phyloP scores from a whole-genome alignment of 768 basidiomycete genomes.

The Infundibulicybe gibba region DNA sequence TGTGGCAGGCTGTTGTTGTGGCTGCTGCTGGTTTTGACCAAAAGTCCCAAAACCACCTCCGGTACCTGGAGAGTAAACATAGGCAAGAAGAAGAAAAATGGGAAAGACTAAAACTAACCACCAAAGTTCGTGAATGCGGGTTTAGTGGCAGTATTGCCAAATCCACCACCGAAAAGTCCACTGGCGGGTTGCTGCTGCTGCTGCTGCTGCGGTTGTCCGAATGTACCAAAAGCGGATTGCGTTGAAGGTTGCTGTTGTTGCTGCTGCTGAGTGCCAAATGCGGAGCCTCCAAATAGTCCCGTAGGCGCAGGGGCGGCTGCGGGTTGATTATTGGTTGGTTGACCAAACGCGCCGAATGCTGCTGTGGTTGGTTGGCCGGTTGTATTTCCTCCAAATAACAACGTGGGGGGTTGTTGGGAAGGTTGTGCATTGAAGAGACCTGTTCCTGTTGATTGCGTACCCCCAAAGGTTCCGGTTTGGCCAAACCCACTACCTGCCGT shows the following conservation, averaged over 20 bases:
- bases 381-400: constrained; percentile 27
- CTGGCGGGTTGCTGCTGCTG: constrained; percentile 29
- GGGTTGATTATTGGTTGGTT: constrained; percentile 15
- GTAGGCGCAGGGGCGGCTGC: constrained; percentile 21
- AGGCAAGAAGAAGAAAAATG: neutral
- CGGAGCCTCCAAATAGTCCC: constrained; percentile 32
- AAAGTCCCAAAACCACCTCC: constrained; percentile 22
- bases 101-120: neutral
- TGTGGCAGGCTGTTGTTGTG: constrained; percentile 23
- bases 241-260: constrained; percentile 16
- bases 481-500: constrained; percentile 59
- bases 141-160: constrained; percentile 28
- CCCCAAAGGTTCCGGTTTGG: constrained; percentile 44
- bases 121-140: constrained; percentile 24
- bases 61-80: constrained; percentile 5
- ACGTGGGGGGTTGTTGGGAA: constrained; percentile 19
- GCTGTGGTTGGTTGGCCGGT: constrained; percentile 24
- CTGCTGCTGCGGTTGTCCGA: constrained; percentile 46
- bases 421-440: constrained; percentile 45
- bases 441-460: constrained; percentile 37
- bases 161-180: constrained; percentile 31
- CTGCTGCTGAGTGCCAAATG: constrained; percentile 26
- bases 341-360: constrained; percentile 44
- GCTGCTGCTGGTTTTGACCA: constrained; percentile 30
- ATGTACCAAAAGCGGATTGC: constrained; percentile 43